These are phyloP conservation scores for Globisporangium canariense DNA, from an alignment of 352 stramenopile genomes.

Conservation along the genomic window DNA sequence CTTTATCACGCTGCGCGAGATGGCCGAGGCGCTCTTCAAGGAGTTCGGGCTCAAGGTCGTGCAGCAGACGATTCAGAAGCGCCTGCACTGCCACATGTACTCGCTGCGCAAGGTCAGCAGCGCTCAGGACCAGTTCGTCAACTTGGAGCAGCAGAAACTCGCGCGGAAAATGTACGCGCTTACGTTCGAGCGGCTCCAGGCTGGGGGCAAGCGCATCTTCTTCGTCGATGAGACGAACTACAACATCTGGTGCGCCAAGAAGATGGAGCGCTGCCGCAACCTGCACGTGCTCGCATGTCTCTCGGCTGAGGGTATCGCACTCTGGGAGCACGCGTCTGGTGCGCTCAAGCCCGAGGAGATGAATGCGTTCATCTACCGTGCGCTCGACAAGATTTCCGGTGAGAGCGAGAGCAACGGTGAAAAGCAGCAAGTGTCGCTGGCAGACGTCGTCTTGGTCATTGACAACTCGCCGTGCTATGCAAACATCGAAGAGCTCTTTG, in stretches of 20 bases:
- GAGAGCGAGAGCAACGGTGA: background rate
- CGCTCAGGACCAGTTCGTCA: background rate
- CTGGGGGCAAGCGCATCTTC: slow-evolving; percentile 13
- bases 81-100: slow-evolving; percentile 18
- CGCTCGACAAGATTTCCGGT: slow-evolving; percentile 10
- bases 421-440: background rate
- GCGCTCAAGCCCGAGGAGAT: slow-evolving; percentile 8
- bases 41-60: slow-evolving; percentile 20
- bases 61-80: slow-evolving; percentile 19
- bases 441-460: slow-evolving; percentile 13
- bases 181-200: background rate
- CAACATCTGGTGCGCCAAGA: slow-evolving; percentile 21
- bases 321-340: slow-evolving; percentile 11
- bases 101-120: slow-evolving; percentile 14
- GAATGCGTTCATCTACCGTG: slow-evolving; percentile 12
- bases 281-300: slow-evolving; percentile 20
- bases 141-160: slow-evolving; percentile 8
- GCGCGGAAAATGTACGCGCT: slow-evolving; percentile 4
- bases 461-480: slow-evolving; percentile 12
- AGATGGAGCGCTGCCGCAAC: slow-evolving; percentile 21
- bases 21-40: slow-evolving; percentile 13
- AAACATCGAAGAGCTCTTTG: background rate
- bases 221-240: slow-evolving; percentile 21
- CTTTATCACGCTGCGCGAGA: slow-evolving; percentile 21
- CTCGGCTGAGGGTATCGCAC: slow-evolving; percentile 9